These are phyloP conservation scores for Testicularia cyperi DNA, from an alignment of 1,284 basidiomycete species.

Conservation along the genomic window DNA sequence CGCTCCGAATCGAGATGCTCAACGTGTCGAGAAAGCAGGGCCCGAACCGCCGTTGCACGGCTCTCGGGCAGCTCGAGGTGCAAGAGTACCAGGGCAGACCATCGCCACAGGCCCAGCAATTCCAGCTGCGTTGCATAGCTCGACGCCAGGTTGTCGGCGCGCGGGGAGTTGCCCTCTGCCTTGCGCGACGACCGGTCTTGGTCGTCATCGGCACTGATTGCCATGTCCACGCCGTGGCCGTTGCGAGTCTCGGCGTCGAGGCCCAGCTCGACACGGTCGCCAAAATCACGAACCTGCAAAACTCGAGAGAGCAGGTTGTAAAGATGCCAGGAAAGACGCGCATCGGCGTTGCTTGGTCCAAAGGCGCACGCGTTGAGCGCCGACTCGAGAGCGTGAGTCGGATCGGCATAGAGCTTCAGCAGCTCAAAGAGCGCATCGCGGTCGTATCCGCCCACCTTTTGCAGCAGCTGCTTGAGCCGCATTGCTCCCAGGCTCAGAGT, in stretches of 20 bases:
- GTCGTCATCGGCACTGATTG: conserved; percentile 23
- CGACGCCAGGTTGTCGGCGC: conserved; percentile 78
- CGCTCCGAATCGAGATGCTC: conserved; percentile 69
- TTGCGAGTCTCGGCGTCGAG: conserved; percentile 47
- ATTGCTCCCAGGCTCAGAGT: conserved; percentile 42
- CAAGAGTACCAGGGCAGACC: conserved; percentile 83
- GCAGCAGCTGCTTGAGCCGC: conserved; percentile 35
- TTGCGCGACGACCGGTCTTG: conserved; percentile 67
- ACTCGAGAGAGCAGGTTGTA: conserved; percentile 83
- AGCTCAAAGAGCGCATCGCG: conserved; percentile 79
- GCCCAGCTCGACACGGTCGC: conserved; percentile 68
- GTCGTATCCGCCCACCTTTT: conserved; percentile 33
- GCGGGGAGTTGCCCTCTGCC: conserved; percentile 62
- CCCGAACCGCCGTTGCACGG: conserved; percentile 77
- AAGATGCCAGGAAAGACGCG: conserved; percentile 86
- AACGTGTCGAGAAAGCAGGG: conserved; percentile 76
- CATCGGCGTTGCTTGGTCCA: conserved; percentile 74
- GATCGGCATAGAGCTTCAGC: conserved; percentile 72
- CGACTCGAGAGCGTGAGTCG: conserved; percentile 63
- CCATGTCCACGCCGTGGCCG: conserved; percentile 52
- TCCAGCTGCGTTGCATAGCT: conserved; percentile 88
- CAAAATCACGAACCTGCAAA: conserved; percentile 79
- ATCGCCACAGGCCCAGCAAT: conserved; percentile 75
- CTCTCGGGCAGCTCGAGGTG: conserved; percentile 74
- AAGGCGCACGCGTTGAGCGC: conserved; percentile 72